These are phyloP conservation scores for Tetrahymena thermophila DNA, from an alignment of 73 alveolate species.

Conservation along the genomic window DNA sequence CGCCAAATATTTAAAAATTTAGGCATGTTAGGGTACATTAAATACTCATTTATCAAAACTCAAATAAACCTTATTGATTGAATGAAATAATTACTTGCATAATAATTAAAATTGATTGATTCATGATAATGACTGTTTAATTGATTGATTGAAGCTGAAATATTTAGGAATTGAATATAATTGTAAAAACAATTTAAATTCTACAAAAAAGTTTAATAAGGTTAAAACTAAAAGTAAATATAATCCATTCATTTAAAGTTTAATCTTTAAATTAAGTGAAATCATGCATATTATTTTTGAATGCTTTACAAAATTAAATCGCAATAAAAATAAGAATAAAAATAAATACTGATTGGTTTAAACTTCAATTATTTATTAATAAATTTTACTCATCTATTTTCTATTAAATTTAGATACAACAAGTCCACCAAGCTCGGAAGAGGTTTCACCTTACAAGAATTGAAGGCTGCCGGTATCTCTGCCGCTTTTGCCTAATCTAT, in stretches of 20 bases:
- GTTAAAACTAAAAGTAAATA: background rate
- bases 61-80: background rate
- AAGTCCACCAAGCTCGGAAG: constrained; percentile 78
- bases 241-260: background rate
- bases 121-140: background rate
- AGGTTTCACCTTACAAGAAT: constrained; percentile 93
- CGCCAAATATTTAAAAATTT: too few relatives aligned
- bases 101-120: background rate
- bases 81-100: background rate
- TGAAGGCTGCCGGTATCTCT: constrained; percentile 85
- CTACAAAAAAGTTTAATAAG: background rate
- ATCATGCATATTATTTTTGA: background rate
- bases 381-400: background rate
- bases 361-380: background rate
- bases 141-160: background rate
- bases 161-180: background rate
- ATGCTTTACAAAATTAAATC: background rate
- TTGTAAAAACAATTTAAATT: background rate
- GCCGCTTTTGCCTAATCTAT: constrained; percentile 90
- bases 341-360: background rate
- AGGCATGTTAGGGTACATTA: background rate
- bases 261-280: background rate
- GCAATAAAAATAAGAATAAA: background rate
- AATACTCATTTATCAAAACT: too few relatives aligned
- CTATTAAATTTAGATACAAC: background rate